phyloP scores from a whole-genome alignment of 2,329 filamentous ascomycete species.

The Xylaria polymorpha region DNA sequence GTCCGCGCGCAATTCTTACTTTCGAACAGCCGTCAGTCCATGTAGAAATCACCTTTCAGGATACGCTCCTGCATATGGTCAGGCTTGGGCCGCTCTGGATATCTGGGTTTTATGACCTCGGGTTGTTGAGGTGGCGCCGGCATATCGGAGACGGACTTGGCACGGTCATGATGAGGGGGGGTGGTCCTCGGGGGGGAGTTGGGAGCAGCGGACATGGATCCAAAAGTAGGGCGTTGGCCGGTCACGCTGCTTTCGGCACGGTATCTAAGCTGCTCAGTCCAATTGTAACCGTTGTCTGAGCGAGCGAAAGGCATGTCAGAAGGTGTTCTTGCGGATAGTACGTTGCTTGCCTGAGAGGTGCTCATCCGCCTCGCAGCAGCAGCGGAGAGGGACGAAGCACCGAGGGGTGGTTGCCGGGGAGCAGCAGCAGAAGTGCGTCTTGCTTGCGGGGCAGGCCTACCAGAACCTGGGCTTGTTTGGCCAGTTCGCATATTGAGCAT shows the following conservation, averaged over 20 bases:
- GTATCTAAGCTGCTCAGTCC: conserved; percentile 93
- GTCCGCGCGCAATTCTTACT: neutral
- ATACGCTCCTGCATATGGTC: conserved; percentile 98
- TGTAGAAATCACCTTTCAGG: conserved; percentile 96
- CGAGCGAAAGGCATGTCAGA: conserved; percentile 73
- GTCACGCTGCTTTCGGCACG: conserved; percentile 84
- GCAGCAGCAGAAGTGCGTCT: conserved; percentile 46
- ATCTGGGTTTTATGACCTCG: conserved; percentile 59
- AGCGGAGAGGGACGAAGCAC: conserved; percentile 52
- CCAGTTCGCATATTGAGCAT: conserved; percentile 74
- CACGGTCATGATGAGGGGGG: conserved; percentile 68
- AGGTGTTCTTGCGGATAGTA: conserved; percentile 66
- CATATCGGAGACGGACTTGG: conserved; percentile 76
- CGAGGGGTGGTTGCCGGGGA: conserved; percentile 51
- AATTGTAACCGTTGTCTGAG: conserved; percentile 94
- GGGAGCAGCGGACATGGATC: conserved; percentile 52
- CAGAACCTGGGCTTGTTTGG: conserved; percentile 70
- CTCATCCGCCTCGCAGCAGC: conserved; percentile 50
- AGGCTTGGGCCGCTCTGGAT: conserved; percentile 73
- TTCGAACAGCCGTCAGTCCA: conserved; percentile 72
- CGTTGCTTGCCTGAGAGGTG: conserved; percentile 68
- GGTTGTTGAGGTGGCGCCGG: conserved; percentile 66
- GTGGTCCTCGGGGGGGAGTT: conserved; percentile 57
- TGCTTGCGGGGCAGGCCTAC: conserved; percentile 62
- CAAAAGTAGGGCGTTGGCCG: conserved; percentile 67